phyloP scores from a whole-genome alignment of 2,329 filamentous ascomycete species.

The Furcasterigmium sp. region DNA sequence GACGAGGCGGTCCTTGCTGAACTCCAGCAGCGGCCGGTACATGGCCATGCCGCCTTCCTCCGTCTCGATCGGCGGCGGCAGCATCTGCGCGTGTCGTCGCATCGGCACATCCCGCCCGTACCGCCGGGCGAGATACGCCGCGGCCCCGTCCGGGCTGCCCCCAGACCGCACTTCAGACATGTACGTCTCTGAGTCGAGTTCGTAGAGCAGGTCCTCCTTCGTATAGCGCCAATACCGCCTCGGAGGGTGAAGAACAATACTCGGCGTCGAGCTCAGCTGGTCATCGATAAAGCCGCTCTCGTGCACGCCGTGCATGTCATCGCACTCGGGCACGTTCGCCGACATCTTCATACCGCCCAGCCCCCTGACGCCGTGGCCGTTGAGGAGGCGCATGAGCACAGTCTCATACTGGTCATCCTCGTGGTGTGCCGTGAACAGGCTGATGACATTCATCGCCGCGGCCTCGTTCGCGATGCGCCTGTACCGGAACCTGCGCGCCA shows the following conservation, averaged over 20 bases:
- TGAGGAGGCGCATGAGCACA: slow-evolving; percentile 69
- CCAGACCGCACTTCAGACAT: slow-evolving; percentile 9
- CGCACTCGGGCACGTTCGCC: slow-evolving; percentile 76
- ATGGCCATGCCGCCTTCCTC: slow-evolving; percentile 64
- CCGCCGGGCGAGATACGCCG: slow-evolving; percentile 14
- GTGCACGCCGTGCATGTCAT: slow-evolving; percentile 66
- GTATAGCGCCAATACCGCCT: slow-evolving; percentile 15
- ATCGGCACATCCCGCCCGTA: slow-evolving; percentile 12
- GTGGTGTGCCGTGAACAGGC: slow-evolving; percentile 79
- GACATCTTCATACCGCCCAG: slow-evolving; percentile 63
- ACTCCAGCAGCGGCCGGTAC: slow-evolving; percentile 64
- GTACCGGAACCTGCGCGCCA: slow-evolving; percentile 71
- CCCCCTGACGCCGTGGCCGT: slow-evolving; percentile 63
- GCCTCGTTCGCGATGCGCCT: slow-evolving; percentile 57
- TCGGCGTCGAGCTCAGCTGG: slow-evolving; percentile 27
- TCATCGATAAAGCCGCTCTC: slow-evolving; percentile 56
- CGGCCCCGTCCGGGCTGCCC: slow-evolving; percentile 9
- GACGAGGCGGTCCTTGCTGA: slow-evolving; percentile 68
- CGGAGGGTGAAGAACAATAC: slow-evolving; percentile 29
- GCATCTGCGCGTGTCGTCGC: slow-evolving; percentile 7
- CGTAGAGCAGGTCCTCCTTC: slow-evolving; percentile 10
- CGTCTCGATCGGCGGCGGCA: slow-evolving; percentile 24
- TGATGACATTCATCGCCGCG: slow-evolving; percentile 49
- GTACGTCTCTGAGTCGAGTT: slow-evolving; percentile 21
- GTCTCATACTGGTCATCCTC: slow-evolving; percentile 90